Evolutionary conservation across 345 rosid genomes (phyloP), one percentile per base, ranked within the genome.

Genomic region (Euclidium syriacum): DNA sequence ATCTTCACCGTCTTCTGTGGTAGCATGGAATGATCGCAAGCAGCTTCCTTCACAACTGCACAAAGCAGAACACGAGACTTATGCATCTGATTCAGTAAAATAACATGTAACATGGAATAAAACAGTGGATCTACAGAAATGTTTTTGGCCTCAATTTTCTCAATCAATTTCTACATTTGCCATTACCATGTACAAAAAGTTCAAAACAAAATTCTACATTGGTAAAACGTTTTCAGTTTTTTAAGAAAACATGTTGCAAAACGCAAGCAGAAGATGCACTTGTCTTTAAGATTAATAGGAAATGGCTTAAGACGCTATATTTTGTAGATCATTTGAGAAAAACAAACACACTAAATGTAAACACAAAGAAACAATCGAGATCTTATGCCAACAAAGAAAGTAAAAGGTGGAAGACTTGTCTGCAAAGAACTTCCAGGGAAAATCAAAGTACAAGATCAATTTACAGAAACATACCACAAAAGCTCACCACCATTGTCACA

Each of bases 11-110:
- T 55, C 86, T 62, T 78, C 80, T 49, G 7, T 20, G 39, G 88
- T 82, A 39, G 95, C 79, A 75, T 94, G 99, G 66, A 94, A 94
- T 67, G 97, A 82, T 73, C 99, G 80, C 87, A 94, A 38, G 74
- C 99, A 94, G 64, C 72, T 84, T 39, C 97, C 99, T 12, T 94
- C 97, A 74, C 99, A 94, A 58, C 91, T 85, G 76, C 46, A 74
- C 54, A 62, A 60, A 58, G 53, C 18, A 52, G 64, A 46, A 69
- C 50, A 49, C 64, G 65, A 59, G 67, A 36, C 17, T 58, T 57
- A 15, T 46, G 23, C 32, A 70, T 42, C 52, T 39, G 58, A 11
- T 58, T 63, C 38, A 63, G 56, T 50, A 36, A 57, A 53, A 58
- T 23, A 2, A 15, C 50, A 61, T 42, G 53, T 19, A 38, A 25